Conservation (phyloP, 345 rosid species). For the Populus tremula region DNA sequence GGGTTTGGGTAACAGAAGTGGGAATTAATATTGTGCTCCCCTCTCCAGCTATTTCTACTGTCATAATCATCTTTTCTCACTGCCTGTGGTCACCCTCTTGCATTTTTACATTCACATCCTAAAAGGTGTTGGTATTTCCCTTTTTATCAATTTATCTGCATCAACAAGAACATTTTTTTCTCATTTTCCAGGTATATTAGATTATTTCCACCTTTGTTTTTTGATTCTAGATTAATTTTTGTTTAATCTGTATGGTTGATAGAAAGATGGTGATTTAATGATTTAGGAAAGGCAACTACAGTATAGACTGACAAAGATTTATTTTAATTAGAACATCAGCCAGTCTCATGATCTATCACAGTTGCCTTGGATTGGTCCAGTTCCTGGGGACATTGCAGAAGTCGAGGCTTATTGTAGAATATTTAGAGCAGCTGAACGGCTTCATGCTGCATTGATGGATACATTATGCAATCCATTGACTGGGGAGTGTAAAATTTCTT, state of each 20-base stretch:
- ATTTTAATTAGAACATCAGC: constrained; percentile 34
- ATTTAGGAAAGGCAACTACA: background rate
- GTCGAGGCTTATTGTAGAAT: constrained; percentile 95
- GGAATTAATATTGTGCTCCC: background rate
- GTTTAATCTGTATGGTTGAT: background rate
- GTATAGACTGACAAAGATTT: constrained; percentile 24
- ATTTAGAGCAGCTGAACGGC: constrained; percentile 77
- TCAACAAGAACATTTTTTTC: background rate
- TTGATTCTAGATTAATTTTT: background rate
- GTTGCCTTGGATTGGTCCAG: constrained; percentile 84
- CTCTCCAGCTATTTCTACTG: background rate
- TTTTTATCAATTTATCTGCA: background rate
- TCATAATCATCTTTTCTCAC: background rate
- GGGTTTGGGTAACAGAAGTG: background rate
- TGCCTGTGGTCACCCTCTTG: background rate
- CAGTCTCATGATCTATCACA: constrained; percentile 63
- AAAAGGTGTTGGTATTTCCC: background rate
- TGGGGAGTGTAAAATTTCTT: constrained; percentile 78
- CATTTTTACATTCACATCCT: background rate
- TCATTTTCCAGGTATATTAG: background rate
- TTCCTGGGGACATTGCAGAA: constrained; percentile 97
- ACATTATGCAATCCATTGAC: constrained; percentile 91
- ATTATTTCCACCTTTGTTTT: background rate
- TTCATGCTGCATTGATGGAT: constrained; percentile 86
- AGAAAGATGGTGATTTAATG: background rate